Evolutionary conservation across 495 filamentous ascomycete species (phyloP).

Genomic region (Podospora anserina): DNA sequence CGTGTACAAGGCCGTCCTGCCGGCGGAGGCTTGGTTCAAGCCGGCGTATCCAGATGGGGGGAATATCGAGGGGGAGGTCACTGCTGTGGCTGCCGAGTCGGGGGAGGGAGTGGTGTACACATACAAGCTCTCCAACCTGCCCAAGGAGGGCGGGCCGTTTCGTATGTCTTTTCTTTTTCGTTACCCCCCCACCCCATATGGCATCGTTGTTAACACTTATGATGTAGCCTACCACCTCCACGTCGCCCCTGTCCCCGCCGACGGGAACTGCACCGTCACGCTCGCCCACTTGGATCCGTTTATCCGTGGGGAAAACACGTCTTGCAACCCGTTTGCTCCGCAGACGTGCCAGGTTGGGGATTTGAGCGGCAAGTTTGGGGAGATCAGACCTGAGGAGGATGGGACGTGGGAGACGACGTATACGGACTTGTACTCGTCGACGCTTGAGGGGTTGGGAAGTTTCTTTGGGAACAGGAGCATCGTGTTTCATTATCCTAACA

Average conservation of each 20-base stretch:
- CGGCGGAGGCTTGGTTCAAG: conserved; percentile 47
- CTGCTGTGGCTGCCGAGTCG: conserved; percentile 49
- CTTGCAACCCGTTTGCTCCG: conserved; percentile 61
- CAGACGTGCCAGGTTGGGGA: conserved; percentile 81
- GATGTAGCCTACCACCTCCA: conserved; percentile 78
- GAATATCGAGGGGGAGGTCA: conserved; percentile 59
- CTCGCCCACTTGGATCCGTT: conserved; percentile 57
- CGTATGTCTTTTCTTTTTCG: conserved; percentile 47
- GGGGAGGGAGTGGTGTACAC: conserved; percentile 63
- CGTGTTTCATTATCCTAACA: conserved; percentile 71
- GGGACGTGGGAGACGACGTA: conserved; percentile 50
- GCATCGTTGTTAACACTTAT: conserved; percentile 12
- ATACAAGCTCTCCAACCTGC: conserved; percentile 63
- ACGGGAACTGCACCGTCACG: conserved; percentile 77
- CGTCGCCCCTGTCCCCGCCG: conserved; percentile 62
- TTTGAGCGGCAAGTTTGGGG: conserved; percentile 76
- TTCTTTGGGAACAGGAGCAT: conserved; percentile 75
- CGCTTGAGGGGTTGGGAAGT: conserved; percentile 55
- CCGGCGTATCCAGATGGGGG: conserved; percentile 48
- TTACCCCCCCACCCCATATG: background rate
- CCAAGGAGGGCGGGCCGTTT: conserved; percentile 64
- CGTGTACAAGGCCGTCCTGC: conserved; percentile 59
- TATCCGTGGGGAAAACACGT: conserved; percentile 58
- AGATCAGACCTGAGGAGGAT: conserved; percentile 44
- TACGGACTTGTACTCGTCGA: conserved; percentile 66